Evolutionary conservation across 805 yeast genomes (phyloP).

Genomic region (Candida sithepensis): DNA sequence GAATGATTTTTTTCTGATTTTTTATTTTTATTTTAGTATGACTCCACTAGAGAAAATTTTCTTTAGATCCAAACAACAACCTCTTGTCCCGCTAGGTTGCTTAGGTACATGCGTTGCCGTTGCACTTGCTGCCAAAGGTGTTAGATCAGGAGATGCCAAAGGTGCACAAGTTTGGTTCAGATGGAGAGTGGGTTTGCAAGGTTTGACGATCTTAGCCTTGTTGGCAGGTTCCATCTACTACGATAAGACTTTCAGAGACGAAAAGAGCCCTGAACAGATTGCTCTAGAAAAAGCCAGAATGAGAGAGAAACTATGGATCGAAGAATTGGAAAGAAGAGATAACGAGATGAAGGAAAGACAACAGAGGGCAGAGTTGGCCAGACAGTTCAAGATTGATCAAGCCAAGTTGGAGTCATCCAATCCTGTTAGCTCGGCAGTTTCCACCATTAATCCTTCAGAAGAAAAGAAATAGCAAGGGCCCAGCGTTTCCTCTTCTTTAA

Average conservation of each 20-base stretch:
- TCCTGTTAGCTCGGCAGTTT: constrained; percentile 17
- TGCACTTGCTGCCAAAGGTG: constrained; percentile 68
- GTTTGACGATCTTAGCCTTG: constrained; percentile 75
- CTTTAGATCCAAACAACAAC: constrained; percentile 75
- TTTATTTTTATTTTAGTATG: constrained; percentile 32
- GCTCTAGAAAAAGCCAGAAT: constrained; percentile 75
- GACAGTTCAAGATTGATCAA: constrained; percentile 34
- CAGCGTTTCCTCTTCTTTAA: neutral
- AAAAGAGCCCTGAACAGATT: constrained; percentile 57
- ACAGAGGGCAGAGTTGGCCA: constrained; percentile 61
- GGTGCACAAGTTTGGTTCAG: constrained; percentile 85
- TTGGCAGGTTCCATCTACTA: constrained; percentile 74
- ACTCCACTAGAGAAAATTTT: constrained; percentile 54
- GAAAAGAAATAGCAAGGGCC: neutral
- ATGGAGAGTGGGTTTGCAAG: constrained; percentile 87
- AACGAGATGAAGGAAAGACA: constrained; percentile 63
- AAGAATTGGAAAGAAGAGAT: constrained; percentile 86
- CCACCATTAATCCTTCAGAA: neutral
- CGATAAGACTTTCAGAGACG: constrained; percentile 46
- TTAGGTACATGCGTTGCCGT: constrained; percentile 80
- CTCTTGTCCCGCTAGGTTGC: constrained; percentile 82
- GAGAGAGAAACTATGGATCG: constrained; percentile 86
- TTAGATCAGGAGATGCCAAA: constrained; percentile 65
- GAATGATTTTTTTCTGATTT: neutral
- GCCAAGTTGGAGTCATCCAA: constrained; percentile 10